Evolutionary conservation across 495 filamentous ascomycete genomes (phyloP).

Genomic region (Terfezia boudieri): DNA sequence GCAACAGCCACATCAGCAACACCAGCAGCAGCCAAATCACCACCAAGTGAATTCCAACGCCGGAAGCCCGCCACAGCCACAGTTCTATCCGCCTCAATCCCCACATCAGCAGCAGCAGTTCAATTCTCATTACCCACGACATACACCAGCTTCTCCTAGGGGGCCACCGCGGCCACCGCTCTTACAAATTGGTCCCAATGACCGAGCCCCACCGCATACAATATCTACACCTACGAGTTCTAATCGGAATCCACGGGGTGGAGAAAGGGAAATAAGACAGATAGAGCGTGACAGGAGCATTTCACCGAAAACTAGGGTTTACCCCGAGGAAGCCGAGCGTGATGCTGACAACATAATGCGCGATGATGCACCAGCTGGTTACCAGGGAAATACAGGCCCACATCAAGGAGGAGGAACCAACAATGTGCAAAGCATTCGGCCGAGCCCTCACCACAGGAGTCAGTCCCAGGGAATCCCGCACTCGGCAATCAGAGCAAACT

Average conservation of each 20-base stretch:
- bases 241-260: neutral
- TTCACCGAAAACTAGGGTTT: neutral
- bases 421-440: neutral
- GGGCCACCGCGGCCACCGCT: neutral
- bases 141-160: neutral
- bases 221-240: neutral
- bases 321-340: neutral
- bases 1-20: slow-evolving; percentile 11
- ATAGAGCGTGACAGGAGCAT: neutral
- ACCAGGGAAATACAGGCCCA: neutral
- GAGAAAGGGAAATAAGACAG: neutral
- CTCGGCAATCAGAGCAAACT: neutral
- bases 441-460: neutral
- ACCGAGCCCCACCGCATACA: neutral
- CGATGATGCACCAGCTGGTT: neutral
- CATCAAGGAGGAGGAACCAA: neutral
- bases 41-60: slow-evolving; percentile 8
- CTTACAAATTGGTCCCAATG: neutral
- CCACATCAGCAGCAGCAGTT: neutral
- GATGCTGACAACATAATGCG: neutral
- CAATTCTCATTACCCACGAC: neutral
- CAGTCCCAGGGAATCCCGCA: neutral
- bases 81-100: slow-evolving; percentile 4
- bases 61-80: slow-evolving; percentile 7
- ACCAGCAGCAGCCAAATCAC: slow-evolving; percentile 13